Base-by-base conservation (phyloP, 768 basidiomycete genomes). In the Tubosaeta sp. region DNA sequence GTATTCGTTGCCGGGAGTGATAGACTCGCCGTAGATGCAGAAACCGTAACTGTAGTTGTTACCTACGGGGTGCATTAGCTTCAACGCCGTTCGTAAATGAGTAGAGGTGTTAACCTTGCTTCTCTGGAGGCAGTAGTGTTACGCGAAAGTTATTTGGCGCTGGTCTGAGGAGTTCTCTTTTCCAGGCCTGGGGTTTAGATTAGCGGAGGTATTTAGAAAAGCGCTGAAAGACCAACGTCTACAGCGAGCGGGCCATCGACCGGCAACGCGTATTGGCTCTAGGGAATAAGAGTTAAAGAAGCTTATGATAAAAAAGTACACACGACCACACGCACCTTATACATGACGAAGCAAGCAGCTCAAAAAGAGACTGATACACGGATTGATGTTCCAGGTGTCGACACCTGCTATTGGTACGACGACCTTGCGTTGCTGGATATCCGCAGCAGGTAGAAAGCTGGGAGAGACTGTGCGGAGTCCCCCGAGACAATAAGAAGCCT, bases 101-200 rank as follows among this genome's bases (percentile, higher is more conserved):
- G 53, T 22, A 24, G 31, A 48, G 38, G 60, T 63, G 60, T 69
- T 53, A 54, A 80, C 84, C 78, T 42, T 80, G 74, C 59, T 86
- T 87, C 35, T 70, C 69, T 11, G 86, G 79, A 3, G 73, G 66
- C 13, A 88, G 72, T 52, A 83, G 72, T 43, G 82, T 78, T 6
- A 87, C 78, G 0, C 70, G 67, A 54, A 90, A 90, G 45, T 72
- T 67, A 16, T 67, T 71, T 7, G 88, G 88, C 5, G 87, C 72
- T 27, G 75, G 65, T 29, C 75, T 80, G 56, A 81, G 71, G 7
- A 89, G 75, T 8, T 83, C 83, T 54, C 83, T 68, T 59, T 83
- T 83, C 66, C 76, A 84, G 41, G 72, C 63, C 86, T 89, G 46
- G 27, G n/a, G 21, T 18, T 8, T 3, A 16, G 5, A 9, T 53